Evolutionary conservation across 1,284 basidiomycete species (phyloP), one percentile per base, ranked within the genome.

Genomic region (Cutaneotrichosporon sp.): DNA sequence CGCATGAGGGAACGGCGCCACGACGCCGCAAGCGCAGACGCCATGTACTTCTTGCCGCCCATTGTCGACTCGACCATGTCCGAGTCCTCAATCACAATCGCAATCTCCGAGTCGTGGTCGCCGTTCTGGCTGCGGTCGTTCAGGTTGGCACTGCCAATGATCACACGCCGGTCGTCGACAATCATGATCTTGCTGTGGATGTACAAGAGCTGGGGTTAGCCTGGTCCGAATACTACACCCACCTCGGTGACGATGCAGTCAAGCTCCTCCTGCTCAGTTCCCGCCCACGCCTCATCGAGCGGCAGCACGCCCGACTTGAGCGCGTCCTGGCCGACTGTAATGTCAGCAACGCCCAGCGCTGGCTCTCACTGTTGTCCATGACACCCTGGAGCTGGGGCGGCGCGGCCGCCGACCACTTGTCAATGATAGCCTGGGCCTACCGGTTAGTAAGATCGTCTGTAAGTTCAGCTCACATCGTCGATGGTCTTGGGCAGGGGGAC

Each of bases 91-190:
- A 94, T 85, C 15, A 96, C 83, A 7, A 93, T 76, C 1, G 88
- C 88, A 61, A 96, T 94, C 75, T 97, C 92, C 1, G 88, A 91
- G 72, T 96, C 92, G 34, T 90, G 88, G 65, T 93, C 84, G 26
- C 92, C 91, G 80, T 86, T 63, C 39, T 69, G 66, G 56, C 54
- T 65, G 43, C 70, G 59, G 55, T 72, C 68, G 65, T 96, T 96
- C 62, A 94, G 76, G 70, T 96, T 76, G 35, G 74, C 70, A 52
- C 66, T 69, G 15, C 74, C 75, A 49, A 69, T 70, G 62, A 96
- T 88, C 36, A 93, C 88, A 35, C 84, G 80, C 17, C 83, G 79
- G 70, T 96, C 92, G 66, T 97, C 92, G 20, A 94, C 88, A 55
- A 96, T 89, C 90, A 96, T 92, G 21, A 94, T 61, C 66, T 79